Base-by-base conservation (phyloP, 2,329 filamentous ascomycete genomes). In the Colletotrichum liaoningense region DNA sequence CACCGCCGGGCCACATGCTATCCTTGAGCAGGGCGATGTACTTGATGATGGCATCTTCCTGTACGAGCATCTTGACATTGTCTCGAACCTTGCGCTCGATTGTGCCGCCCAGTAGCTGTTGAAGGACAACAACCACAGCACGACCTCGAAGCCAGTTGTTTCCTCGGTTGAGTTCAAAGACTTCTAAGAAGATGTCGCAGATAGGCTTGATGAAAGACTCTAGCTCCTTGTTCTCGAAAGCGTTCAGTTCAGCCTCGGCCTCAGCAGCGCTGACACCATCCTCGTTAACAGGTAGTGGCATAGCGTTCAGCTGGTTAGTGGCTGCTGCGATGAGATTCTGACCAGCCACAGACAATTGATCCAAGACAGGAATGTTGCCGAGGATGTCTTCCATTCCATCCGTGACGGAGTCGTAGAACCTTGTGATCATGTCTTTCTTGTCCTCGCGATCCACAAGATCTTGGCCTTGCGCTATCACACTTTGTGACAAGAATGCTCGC, bases 131-230 rank as follows among this genome's bases (percentile, higher is more conserved):
- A 5, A 99, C 96, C 1, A 98, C 97, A 0, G 97, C 97, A 26
- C 97, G 92, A 1, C 97, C 97, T 54, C 97, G 93, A 4, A 99
- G 90, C 97, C 97, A 99, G 82, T 97, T 98, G 83, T 97, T 98
- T 54, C 96, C 95, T 74, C 93, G 92, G 81, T 98, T 97, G 52
- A 99, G 89, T 79, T 98, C 95, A 79, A 99, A 99, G 0, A 95
- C 91, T 81, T 99, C 97, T 19, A 99, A 89, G 83, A 99, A 99
- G 73, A 99, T 92, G 82, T 99, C 97, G 83, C 95, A 98, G 74
- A 99, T 98, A 4, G 97, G 97, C 81, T 98, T 99, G 78, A 99
- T 97, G 79, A 99, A 98, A 1, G 97, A 97, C 80, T 97, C 95
- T 2, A 95, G 87, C 78, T 98, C 95, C 78, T 92, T 93, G 80